Evolutionary conservation across 805 yeast genomes (phyloP).

Genomic region (Candida qinlingensis): DNA sequence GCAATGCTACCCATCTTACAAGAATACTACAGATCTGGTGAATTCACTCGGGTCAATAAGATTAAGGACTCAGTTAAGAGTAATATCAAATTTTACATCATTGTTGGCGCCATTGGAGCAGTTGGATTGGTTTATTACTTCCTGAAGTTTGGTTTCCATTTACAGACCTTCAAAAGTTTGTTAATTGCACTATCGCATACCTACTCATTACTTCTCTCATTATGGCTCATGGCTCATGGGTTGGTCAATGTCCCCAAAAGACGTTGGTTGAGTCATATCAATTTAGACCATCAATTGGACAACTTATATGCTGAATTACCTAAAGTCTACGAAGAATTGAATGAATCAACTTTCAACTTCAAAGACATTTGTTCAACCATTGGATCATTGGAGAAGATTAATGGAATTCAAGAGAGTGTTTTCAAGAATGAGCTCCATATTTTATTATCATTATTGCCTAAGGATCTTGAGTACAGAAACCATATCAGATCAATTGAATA

Average conservation of each 20-base stretch:
- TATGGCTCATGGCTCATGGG: constrained; percentile 86
- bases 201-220: constrained; percentile 66
- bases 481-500: constrained; percentile 23
- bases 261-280: constrained; percentile 30
- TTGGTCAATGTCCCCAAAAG: constrained; percentile 59
- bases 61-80: constrained; percentile 51
- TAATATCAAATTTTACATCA: constrained; percentile 56
- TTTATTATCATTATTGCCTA: constrained; percentile 12
- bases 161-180: constrained; percentile 56
- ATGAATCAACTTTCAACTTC: constrained; percentile 57
- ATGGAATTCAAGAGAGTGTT: constrained; percentile 18
- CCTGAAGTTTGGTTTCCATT: constrained; percentile 46
- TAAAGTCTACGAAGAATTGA: constrained; percentile 48
- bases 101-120: constrained; percentile 47
- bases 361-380: constrained; percentile 61
- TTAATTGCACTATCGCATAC: constrained; percentile 74
- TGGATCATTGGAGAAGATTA: constrained; percentile 35
- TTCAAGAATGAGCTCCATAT: constrained; percentile 13
- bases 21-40: constrained; percentile 68
- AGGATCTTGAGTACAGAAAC: constrained; percentile 16
- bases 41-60: constrained; percentile 40
- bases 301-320: constrained; percentile 52
- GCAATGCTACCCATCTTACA: constrained; percentile 65
- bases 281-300: constrained; percentile 30
- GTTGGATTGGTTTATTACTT: constrained; percentile 57